Evolutionary conservation across 1,139 yeast species (phyloP), one percentile per base, ranked within the genome.

Genomic region (Groenewaldozyma sp.): DNA sequence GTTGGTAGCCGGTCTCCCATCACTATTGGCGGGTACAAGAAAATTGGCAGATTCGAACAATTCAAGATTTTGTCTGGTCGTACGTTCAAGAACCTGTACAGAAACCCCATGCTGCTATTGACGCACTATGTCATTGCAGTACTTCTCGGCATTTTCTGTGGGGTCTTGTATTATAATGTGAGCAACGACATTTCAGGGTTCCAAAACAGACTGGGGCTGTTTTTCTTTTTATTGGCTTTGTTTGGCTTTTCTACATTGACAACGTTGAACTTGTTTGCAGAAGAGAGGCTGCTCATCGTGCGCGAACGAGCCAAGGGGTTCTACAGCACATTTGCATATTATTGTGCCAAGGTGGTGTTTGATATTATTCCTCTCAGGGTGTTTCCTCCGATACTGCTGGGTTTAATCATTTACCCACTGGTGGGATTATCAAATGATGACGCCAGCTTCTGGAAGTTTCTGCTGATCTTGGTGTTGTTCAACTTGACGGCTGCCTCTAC

Each of bases 211-310:
- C 68, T 91, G 48, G 98, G 98, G 0, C 67, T 91, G 45, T 91
- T 91, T 62, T 88, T 91, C 68, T 88, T 88, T 59, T 64, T 88
- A 40, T 68, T 91, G 48, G 86, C 97, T 3, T 73, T 88, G 54
- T 88, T 91, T 65, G 98, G 98, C 0, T 91, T 91, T 59, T 81
- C 94, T 1, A 80, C 97, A 0, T 70, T 91, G 55, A 91, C 97
- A 0, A 94, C 96, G 0, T 67, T 91, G 40, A 88, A 86, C 53
- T 76, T 95, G 2, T 91, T 91, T 59, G 78, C 95, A 0, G 72
- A 76, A 44, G 98, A 91, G 58, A 70, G 97, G 51, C 76, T 87
- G 33, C 83, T 88, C 17, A 91, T 91, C 54, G 73, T 91, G 46
- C 74, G 95, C 42, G 98, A 91, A 61, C 73, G 98, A 43, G 88